Evolutionary conservation across 257 asterid species (phyloP).

Genomic region (Solanum arcanum): DNA sequence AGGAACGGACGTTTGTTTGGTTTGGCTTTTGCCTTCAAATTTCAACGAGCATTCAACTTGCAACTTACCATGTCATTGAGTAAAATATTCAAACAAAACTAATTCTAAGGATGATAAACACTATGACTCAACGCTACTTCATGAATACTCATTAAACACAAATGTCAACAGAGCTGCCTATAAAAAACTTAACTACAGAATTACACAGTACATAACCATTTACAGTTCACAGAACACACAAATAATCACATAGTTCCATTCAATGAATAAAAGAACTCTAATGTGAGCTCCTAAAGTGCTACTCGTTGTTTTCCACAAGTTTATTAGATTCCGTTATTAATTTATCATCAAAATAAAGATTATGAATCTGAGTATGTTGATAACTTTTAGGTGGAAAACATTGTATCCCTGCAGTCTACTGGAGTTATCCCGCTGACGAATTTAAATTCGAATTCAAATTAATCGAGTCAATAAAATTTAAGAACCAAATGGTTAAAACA

Average conservation of each 20-base stretch:
- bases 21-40: not conserved
- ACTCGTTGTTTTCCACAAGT: not conserved
- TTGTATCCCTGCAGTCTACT: not conserved
- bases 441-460: not conserved
- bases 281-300: constrained; percentile 13
- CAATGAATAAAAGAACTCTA: not conserved
- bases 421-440: not conserved
- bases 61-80: not conserved
- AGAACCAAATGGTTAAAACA: not conserved
- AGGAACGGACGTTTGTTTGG: no score
- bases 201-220: not conserved
- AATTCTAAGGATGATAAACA: not conserved
- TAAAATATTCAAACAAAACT: not conserved
- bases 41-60: not conserved
- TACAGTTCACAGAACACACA: not conserved
- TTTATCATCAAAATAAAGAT: not conserved
- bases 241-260: not conserved
- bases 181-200: not conserved
- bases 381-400: not conserved
- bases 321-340: not conserved
- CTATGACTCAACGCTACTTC: not conserved
- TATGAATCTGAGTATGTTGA: not conserved
- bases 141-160: not conserved
- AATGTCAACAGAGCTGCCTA: not conserved
- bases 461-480: not conserved